phyloP scores from a whole-genome alignment of 495 filamentous ascomycete genomes.

The Hyaloscypha hepaticicola region DNA sequence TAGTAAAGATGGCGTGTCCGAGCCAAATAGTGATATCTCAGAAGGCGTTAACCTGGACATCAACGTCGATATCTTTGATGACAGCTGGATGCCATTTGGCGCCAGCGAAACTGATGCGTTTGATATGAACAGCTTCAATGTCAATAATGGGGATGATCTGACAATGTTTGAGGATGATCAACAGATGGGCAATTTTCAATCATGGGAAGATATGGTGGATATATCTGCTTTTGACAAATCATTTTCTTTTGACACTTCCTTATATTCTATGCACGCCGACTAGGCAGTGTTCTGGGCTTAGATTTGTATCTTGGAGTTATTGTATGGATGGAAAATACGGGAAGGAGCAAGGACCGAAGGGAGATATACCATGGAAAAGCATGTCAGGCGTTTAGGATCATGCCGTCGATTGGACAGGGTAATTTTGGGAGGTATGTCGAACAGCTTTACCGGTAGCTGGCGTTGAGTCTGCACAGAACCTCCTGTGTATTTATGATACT shows the following conservation, averaged over 20 bases:
- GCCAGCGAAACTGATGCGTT: conserved; percentile 34
- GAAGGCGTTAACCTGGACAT: conserved; percentile 40
- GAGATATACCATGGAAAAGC: not conserved
- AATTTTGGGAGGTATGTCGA: not conserved
- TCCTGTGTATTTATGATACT: not conserved
- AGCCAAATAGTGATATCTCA: conserved; percentile 54
- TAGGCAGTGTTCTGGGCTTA: conserved; percentile 22
- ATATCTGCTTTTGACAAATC: conserved; percentile 41
- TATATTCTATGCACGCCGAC: conserved; percentile 43
- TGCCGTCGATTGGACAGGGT: not conserved
- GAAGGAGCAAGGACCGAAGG: not conserved
- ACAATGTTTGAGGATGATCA: conserved; percentile 25
- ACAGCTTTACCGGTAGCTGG: not conserved
- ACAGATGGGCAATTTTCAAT: conserved; percentile 15
- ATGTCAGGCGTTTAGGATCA: not conserved
- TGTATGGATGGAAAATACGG: not conserved
- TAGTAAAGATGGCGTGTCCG: conserved; percentile 51
- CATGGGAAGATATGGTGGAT: conserved; percentile 42
- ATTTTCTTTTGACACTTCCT: conserved; percentile 41
- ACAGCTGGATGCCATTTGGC: conserved; percentile 41
- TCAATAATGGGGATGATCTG: conserved; percentile 32
- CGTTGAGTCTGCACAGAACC: not conserved
- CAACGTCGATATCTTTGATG: conserved; percentile 42
- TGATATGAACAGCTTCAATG: conserved; percentile 38
- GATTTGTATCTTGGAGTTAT: conserved; percentile 11